Evolutionary conservation across 176 grass and related monocot genomes (phyloP).

Genomic region (Phoenix roebelenii): DNA sequence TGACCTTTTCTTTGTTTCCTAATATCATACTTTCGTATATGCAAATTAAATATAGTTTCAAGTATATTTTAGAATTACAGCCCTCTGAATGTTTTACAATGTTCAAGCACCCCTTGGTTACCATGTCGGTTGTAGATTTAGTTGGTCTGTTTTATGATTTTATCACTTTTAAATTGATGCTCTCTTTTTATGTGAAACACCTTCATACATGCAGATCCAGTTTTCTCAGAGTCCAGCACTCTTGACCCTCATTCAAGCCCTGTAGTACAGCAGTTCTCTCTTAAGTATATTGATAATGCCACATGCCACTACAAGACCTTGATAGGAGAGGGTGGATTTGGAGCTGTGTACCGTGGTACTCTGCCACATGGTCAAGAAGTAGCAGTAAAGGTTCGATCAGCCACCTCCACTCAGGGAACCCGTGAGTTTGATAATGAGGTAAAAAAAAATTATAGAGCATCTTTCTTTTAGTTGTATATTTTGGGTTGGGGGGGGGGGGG

Average conservation of each 20-base stretch:
- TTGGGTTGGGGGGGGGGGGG: no score
- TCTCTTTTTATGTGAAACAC: not conserved
- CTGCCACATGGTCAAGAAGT: conserved; percentile 61
- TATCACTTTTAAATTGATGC: no score
- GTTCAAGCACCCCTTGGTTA: not conserved
- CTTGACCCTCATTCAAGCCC: conserved; percentile 27
- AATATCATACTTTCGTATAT: no score
- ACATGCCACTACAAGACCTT: conserved; percentile 48
- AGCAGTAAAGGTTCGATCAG: conserved; percentile 63
- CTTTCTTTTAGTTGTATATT: no score
- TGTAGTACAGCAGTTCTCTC: conserved; percentile 40
- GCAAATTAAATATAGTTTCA: no score
- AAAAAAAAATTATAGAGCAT: not conserved
- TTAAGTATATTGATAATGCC: conserved; percentile 53
- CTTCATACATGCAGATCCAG: conserved; percentile 38
- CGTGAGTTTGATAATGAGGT: conserved; percentile 79
- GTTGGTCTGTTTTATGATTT: no score
- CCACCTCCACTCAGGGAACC: conserved; percentile 55
- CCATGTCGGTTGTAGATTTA: no score
- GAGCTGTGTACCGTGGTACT: conserved; percentile 56
- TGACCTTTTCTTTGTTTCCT: no score
- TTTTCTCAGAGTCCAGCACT: conserved; percentile 44
- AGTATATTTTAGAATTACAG: no score
- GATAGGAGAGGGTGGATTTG: conserved; percentile 76
- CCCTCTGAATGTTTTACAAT: not conserved